A percentile compares a stretch with the other conserved stretches of the same genome.
Evolutionary conservation across 2,329 filamentous ascomycete genomes (phyloP).

Genomic region (Endoconidiophora laricicola): DNA sequence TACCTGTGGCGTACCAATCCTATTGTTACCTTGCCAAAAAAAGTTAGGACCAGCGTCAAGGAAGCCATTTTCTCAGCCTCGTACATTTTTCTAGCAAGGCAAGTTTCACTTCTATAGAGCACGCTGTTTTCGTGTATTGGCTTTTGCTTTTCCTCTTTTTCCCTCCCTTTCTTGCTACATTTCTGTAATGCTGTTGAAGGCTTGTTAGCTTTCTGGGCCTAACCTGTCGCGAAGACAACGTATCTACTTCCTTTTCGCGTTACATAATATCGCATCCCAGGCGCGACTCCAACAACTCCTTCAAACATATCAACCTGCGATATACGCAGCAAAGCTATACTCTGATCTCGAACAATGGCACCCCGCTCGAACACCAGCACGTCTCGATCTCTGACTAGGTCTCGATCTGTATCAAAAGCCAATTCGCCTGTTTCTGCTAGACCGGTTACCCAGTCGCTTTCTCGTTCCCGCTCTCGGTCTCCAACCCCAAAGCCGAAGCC

Average conservation of each 20-base stretch:
- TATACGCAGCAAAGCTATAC: too few species aligned
- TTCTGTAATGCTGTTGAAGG: neutral
- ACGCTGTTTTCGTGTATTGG: too few species aligned
- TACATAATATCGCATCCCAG: neutral
- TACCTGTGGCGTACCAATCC: too few species aligned
- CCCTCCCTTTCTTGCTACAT: neutral
- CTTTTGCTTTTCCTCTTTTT: neutral
- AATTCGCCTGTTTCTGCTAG: neutral
- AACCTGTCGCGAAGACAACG: too few species aligned
- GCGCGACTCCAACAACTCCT: neutral
- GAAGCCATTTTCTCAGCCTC: neutral
- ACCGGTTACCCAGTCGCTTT: neutral
- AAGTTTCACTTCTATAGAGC: neutral
- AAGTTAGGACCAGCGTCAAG: too few species aligned
- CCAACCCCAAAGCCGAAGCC: neutral
- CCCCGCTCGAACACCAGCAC: neutral
- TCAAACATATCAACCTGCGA: neutral
- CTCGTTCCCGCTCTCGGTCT: neutral
- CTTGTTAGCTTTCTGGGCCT: too few species aligned
- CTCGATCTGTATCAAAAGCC: neutral
- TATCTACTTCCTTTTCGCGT: neutral
- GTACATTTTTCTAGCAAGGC: neutral
- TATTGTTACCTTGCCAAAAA: too few species aligned
- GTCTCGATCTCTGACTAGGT: constrained; percentile 2
- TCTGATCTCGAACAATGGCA: constrained; percentile 2